These are phyloP conservation scores for Fusarium luffae DNA, from an alignment of 2,329 filamentous ascomycete species.

Conservation along the genomic window DNA sequence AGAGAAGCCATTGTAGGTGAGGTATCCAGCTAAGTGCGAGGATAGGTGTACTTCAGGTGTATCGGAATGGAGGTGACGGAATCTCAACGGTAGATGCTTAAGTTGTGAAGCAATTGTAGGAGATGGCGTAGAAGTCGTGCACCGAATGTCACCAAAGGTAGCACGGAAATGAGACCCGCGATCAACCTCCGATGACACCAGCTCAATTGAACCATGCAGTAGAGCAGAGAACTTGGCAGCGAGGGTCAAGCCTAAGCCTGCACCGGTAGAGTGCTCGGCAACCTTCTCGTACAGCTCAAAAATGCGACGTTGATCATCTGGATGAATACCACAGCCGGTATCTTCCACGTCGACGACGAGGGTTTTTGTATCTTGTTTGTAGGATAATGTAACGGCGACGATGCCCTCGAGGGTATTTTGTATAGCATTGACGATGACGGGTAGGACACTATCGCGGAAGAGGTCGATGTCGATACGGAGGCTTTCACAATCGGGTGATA, in stretches of 20 bases:
- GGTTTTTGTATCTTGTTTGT: conserved; percentile 45
- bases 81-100: conserved; percentile 7
- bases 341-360: conserved; percentile 56
- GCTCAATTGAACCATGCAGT: conserved; percentile 51
- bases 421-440: conserved; percentile 55
- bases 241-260: conserved; percentile 57
- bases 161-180: conserved; percentile 55
- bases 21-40: conserved; percentile 10
- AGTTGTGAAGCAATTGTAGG: background rate
- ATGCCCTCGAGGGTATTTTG: conserved; percentile 54
- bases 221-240: conserved; percentile 55
- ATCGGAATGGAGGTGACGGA: background rate
- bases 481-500: conserved; percentile 41
- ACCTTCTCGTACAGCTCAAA: conserved; percentile 58
- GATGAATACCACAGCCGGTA: conserved; percentile 54
- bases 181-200: conserved; percentile 51
- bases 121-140: background rate
- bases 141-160: conserved; percentile 28
- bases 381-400: conserved; percentile 50
- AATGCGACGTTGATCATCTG: conserved; percentile 51
- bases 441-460: conserved; percentile 56
- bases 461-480: conserved; percentile 53
- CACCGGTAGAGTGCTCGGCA: conserved; percentile 51
- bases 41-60: background rate
- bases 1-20: conserved; percentile 7